phyloP scores from a whole-genome alignment of 2,329 filamentous ascomycete species.

The Verticillium klebahnii region DNA sequence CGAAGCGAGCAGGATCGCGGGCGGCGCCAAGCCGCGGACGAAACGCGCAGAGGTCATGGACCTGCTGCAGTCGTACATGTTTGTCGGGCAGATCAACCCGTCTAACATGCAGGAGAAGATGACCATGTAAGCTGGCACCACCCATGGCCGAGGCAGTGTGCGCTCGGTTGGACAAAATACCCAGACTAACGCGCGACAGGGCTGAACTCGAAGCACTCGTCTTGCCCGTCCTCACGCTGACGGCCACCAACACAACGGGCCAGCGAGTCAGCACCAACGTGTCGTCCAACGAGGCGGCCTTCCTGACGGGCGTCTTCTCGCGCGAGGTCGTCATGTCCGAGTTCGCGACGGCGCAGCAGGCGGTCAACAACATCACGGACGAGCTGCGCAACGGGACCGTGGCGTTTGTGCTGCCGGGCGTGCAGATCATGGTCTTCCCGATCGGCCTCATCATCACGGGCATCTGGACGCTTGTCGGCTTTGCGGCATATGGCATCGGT shows the following conservation, averaged over 20 bases:
- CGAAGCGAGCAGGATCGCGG: constrained; percentile 20
- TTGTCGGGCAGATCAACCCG: constrained; percentile 64
- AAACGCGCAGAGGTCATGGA: constrained; percentile 17
- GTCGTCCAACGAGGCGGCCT: constrained; percentile 65
- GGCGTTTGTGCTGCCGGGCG: constrained; percentile 66
- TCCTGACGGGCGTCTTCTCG: constrained; percentile 67
- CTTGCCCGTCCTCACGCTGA: constrained; percentile 64
- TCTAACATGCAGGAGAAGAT: constrained; percentile 49
- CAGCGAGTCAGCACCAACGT: constrained; percentile 57
- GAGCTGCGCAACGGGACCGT: constrained; percentile 46
- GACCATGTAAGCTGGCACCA: constrained; percentile 50
- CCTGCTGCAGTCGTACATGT: constrained; percentile 60
- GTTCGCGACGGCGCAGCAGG: constrained; percentile 41
- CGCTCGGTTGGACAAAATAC: background rate
- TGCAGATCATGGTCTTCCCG: constrained; percentile 64
- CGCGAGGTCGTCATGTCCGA: constrained; percentile 48
- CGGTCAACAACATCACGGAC: constrained; percentile 41
- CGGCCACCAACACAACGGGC: constrained; percentile 48
- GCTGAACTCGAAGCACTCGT: constrained; percentile 57
- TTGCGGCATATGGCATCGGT: constrained; percentile 56
- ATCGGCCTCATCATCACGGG: constrained; percentile 63
- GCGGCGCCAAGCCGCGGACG: constrained; percentile 16
- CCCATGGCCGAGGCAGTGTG: too few species aligned
- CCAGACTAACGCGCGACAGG: constrained; percentile 26
- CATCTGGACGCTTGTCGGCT: constrained; percentile 55